Base-by-base conservation (phyloP, 148 eudicot species). In the Beta vulgaris region DNA sequence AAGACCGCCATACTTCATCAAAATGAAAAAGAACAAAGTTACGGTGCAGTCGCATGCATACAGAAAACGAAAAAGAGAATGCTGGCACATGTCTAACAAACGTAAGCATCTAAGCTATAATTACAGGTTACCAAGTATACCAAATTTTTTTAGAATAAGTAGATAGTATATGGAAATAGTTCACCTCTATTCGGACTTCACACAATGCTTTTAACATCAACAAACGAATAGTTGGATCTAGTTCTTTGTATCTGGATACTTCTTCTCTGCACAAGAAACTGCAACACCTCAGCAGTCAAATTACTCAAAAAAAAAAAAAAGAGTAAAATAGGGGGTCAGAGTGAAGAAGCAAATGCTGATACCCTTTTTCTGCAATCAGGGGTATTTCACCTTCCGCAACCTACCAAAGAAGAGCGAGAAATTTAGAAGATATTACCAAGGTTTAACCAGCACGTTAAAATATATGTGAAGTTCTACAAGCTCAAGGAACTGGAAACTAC, bases 331-430 rank as follows among this genome's bases (percentile, higher is more conserved):
- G 6, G 69, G 14, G 32, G 62, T 39, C 68, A 51, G 63, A 42
- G 13, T n/a, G 75, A 19, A 62, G 44, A 26, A 39, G 23, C 68
- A 32, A 72, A 31, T 48, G 74, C 9, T 42, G 23, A 73, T 90
- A 95, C 98, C 98, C 98, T 78, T 92, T 95, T 48, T 82, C 83
- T 59, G 73, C 87, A 57, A 72, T 82, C 65, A 95, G 80, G 68
- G 97, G 97, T 76, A 82, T 72, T 71, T 95, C 80, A 59, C 96
- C 97, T 79, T 92, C 90, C 79, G 93, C 93, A 84, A 95, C 93
- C 97, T 95, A 83, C 79, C 78, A 73, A 69, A 57, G 54, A 61
- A 82, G 16, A 64, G 49, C 79, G 34, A 69, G 18, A 74, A 43
- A 37, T 34, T 48, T 18, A 49, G 25, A 80, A 13, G 23, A 7